phyloP scores from a whole-genome alignment of 2,329 filamentous ascomycete species.

The Penicillium sp. region DNA sequence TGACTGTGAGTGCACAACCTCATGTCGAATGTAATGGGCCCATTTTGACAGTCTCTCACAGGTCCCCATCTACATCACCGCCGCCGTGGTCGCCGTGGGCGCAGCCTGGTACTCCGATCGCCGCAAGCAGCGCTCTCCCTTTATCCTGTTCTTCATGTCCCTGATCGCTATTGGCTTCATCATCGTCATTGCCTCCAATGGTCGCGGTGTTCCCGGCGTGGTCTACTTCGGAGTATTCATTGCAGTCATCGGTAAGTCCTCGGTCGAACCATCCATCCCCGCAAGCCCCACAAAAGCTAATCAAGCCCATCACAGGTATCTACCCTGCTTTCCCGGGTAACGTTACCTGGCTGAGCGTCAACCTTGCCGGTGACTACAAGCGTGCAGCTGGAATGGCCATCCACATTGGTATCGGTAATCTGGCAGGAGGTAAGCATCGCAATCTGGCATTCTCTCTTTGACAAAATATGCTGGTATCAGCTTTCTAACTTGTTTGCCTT shows the following conservation, averaged over 20 bases:
- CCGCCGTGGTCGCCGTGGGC: conserved; percentile 39
- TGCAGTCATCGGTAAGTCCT: conserved; percentile 44
- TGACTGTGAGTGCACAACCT: conserved; percentile 31
- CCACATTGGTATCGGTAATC: conserved; percentile 63
- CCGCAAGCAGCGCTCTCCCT: conserved; percentile 55
- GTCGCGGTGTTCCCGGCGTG: conserved; percentile 41
- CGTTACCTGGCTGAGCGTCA: conserved; percentile 61
- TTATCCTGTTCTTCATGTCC: conserved; percentile 56
- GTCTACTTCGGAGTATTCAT: conserved; percentile 53
- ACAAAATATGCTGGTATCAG: not conserved
- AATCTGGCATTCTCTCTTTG: not conserved
- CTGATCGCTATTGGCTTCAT: conserved; percentile 60
- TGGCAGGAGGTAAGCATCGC: conserved; percentile 36
- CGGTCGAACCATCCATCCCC: not conserved
- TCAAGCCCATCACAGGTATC: conserved; percentile 33
- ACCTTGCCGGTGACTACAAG: conserved; percentile 58
- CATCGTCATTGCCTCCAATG: conserved; percentile 46
- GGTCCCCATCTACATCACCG: conserved; percentile 45
- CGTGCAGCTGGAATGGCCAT: conserved; percentile 65
- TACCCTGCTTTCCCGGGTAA: conserved; percentile 50
- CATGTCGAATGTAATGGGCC: no score
- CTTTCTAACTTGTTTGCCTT: conserved; percentile 4
- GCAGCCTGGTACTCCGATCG: conserved; percentile 61
- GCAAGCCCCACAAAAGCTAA: not conserved
- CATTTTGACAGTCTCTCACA: not conserved